Conservation (phyloP, 1,284 basidiomycete genomes). For the Ganoderma meredithae region DNA sequence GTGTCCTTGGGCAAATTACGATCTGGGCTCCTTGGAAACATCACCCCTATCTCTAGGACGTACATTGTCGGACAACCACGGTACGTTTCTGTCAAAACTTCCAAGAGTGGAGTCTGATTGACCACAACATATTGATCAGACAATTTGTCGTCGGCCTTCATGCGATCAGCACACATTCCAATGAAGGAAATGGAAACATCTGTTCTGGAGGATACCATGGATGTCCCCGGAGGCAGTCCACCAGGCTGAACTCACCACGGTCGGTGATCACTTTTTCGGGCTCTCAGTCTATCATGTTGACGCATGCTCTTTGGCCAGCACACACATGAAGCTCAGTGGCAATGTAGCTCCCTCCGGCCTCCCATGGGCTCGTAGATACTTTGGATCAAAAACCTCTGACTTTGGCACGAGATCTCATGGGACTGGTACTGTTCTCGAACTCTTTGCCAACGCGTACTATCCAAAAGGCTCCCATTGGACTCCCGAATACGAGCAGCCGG, state of each 20-base stretch:
- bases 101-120: neutral
- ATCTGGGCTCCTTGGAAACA: neutral
- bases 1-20: neutral
- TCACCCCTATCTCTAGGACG: neutral
- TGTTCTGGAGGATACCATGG: neutral
- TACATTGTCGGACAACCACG: neutral
- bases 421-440: neutral
- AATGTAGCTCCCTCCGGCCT: neutral
- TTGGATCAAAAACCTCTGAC: neutral
- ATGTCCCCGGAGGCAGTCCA: neutral
- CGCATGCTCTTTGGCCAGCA: no score
- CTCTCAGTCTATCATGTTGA: neutral
- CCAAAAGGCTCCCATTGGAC: slow-evolving; percentile 22
- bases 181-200: neutral
- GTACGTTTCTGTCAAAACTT: neutral
- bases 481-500: slow-evolving; percentile 8
- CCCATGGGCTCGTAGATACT: neutral
- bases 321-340: neutral
- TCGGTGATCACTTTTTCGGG: neutral
- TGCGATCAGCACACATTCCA: neutral
- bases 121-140: neutral
- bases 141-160: neutral
- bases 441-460: slow-evolving; percentile 20
- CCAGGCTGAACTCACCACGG: neutral
- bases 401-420: neutral